These are phyloP conservation scores for Lophium mytilinum DNA, from an alignment of 495 filamentous ascomycete species.

Conservation along the genomic window DNA sequence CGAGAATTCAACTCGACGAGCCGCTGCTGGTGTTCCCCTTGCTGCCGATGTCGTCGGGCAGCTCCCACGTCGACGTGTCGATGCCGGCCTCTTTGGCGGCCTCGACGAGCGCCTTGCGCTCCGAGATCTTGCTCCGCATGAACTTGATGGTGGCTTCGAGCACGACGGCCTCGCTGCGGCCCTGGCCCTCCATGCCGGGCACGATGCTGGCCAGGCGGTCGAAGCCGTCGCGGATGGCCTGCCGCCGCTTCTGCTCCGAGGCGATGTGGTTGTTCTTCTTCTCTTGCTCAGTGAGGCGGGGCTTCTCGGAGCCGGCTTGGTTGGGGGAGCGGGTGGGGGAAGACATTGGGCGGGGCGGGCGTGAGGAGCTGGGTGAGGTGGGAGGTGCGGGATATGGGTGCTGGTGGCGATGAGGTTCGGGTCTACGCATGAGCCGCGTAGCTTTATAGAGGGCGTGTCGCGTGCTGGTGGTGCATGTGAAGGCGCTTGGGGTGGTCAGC, in stretches of 20 bases:
- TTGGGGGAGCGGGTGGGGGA: constrained; percentile 13
- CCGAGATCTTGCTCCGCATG: constrained; percentile 56
- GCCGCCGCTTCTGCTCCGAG: constrained; percentile 82
- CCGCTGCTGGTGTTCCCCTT: not conserved
- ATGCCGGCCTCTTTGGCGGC: not conserved
- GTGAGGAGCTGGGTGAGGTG: not conserved
- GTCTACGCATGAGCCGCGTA: too few species aligned
- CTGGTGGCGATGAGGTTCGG: too few species aligned
- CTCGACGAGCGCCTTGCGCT: constrained; percentile 51
- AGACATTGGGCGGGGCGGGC: constrained; percentile 5
- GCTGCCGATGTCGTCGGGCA: not conserved
- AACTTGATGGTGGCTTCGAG: constrained; percentile 67
- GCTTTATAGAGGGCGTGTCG: too few species aligned
- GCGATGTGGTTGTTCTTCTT: constrained; percentile 89
- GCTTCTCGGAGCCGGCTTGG: constrained; percentile 43
- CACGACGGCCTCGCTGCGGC: constrained; percentile 76
- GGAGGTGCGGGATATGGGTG: too few species aligned
- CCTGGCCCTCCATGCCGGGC: constrained; percentile 74
- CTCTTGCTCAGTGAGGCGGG: constrained; percentile 74
- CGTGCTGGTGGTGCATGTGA: not conserved
- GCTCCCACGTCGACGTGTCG: not conserved
- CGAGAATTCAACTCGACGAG: not conserved
- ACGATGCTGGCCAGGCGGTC: constrained; percentile 76
- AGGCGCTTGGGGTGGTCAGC: not conserved
- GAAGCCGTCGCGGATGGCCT: constrained; percentile 79